Conservation (phyloP, 2,329 filamentous ascomycete species). For the Pseudocercospora ulei region DNA sequence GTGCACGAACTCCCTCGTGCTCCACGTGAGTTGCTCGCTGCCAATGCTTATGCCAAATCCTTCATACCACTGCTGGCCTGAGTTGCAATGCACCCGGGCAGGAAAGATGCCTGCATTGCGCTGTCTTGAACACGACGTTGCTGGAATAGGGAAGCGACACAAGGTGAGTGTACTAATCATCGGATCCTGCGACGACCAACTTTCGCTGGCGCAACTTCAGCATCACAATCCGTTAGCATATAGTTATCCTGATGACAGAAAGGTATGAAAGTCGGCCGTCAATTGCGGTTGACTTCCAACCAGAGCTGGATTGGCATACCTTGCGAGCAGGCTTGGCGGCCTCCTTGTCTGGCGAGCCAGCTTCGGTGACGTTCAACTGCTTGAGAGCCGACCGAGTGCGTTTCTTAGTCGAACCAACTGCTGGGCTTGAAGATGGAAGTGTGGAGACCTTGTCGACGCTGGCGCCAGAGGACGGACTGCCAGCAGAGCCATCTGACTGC, state of each 20-base stretch:
- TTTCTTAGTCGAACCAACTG: constrained; percentile 23
- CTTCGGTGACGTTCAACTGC: constrained; percentile 20
- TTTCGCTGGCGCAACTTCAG: constrained; percentile 18
- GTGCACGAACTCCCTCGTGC: not conserved
- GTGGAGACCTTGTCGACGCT: constrained; percentile 12
- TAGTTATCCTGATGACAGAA: no score
- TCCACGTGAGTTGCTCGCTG: not conserved
- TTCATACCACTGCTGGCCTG: not conserved
- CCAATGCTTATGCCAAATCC: constrained; percentile 4
- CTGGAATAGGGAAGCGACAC: not conserved
- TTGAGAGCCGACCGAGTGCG: constrained; percentile 26
- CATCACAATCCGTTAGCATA: constrained; percentile 9
- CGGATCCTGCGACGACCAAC: constrained; percentile 11
- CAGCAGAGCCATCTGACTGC: constrained; percentile 1
- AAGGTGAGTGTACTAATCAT: constrained; percentile 6
- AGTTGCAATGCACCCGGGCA: constrained; percentile 1
- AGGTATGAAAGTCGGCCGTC: no score
- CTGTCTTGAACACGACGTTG: not conserved
- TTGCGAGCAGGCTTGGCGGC: constrained; percentile 22
- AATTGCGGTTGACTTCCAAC: no score
- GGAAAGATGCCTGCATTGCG: constrained; percentile 1
- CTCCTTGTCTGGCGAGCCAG: constrained; percentile 23
- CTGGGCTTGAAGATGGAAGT: constrained; percentile 19
- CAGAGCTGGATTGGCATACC: constrained; percentile 17
- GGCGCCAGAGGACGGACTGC: constrained; percentile 2